Conservation (phyloP, 306 rosid genomes). For the Vigna nakashimae region DNA sequence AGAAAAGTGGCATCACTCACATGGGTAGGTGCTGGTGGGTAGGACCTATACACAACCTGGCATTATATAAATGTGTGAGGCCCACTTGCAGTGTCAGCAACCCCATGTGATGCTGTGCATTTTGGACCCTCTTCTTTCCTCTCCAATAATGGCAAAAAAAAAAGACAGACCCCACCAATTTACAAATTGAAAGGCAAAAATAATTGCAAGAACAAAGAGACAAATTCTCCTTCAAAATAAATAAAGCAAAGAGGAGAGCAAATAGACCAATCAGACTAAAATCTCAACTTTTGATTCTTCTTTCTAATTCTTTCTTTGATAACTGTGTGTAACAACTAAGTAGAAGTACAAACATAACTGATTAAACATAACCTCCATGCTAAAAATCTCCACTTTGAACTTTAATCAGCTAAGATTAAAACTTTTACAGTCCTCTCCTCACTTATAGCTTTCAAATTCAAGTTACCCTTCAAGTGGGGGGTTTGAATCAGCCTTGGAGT, state of each 20-base stretch:
- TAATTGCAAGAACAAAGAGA: slow-evolving; percentile 44
- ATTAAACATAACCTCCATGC: slow-evolving; percentile 26
- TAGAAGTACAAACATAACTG: slow-evolving; percentile 46
- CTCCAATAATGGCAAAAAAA: slow-evolving; percentile 50
- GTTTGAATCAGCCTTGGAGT: slow-evolving; percentile 55
- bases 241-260: neutral
- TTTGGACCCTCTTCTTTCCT: slow-evolving; percentile 47
- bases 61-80: slow-evolving; percentile 55
- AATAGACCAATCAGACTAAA: slow-evolving; percentile 43
- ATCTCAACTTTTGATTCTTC: slow-evolving; percentile 47
- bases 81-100: slow-evolving; percentile 67
- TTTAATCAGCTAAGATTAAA: slow-evolving; percentile 39
- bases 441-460: slow-evolving; percentile 34
- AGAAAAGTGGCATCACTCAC: slow-evolving; percentile 62
- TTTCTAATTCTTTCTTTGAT: slow-evolving; percentile 56
- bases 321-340: slow-evolving; percentile 50
- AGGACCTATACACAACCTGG: slow-evolving; percentile 68
- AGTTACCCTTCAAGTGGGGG: slow-evolving; percentile 35
- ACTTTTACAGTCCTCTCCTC: slow-evolving; percentile 38
- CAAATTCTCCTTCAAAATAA: slow-evolving; percentile 51
- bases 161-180: slow-evolving; percentile 48
- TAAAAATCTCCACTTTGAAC: slow-evolving; percentile 38
- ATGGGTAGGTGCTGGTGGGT: slow-evolving; percentile 54
- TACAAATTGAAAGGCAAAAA: slow-evolving; percentile 23
- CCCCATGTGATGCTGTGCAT: slow-evolving; percentile 67